Conservation (phyloP, 176 grass and related monocot genomes). For the Avena insularis region DNA sequence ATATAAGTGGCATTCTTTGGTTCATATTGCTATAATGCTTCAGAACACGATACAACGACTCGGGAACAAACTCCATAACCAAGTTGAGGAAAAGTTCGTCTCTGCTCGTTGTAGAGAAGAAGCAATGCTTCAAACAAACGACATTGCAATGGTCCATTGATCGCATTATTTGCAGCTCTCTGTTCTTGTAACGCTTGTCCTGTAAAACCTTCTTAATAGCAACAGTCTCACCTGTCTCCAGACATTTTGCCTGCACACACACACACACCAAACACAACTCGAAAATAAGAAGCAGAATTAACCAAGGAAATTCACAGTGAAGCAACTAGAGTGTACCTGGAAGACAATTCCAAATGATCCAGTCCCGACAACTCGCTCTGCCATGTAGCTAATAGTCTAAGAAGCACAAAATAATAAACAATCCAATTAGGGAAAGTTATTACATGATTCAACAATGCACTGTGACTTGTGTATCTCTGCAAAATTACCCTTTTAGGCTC, state of each 20-base stretch:
- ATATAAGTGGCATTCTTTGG: conserved; percentile 93
- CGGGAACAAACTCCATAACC: conserved; percentile 96
- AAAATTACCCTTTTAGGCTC: conserved; percentile 78
- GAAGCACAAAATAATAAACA: conserved; percentile 3
- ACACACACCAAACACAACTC: conserved; percentile 9
- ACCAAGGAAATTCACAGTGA: conserved; percentile 13
- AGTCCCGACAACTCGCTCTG: conserved; percentile 86
- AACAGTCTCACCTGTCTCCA: conserved; percentile 89
- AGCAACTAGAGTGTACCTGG: conserved; percentile 53
- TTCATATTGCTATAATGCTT: conserved; percentile 98
- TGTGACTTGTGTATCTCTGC: neutral
- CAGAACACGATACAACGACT: conserved; percentile 81
- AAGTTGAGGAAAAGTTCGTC: conserved; percentile 98
- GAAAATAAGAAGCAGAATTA: neutral
- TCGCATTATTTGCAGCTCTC: conserved; percentile 92
- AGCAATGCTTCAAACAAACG: conserved; percentile 92
- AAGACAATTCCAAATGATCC: conserved; percentile 92
- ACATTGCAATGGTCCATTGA: conserved; percentile 94
- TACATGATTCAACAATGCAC: neutral
- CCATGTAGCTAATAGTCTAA: conserved; percentile 96
- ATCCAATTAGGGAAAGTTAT: conserved; percentile 34
- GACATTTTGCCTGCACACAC: conserved; percentile 81
- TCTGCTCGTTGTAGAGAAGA: conserved; percentile 94
- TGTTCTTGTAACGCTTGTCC: conserved; percentile 93
- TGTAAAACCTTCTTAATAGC: conserved; percentile 98